Evolutionary conservation across 139 green algal genomes (phyloP).

Genomic region (Dunaliella primolecta): DNA sequence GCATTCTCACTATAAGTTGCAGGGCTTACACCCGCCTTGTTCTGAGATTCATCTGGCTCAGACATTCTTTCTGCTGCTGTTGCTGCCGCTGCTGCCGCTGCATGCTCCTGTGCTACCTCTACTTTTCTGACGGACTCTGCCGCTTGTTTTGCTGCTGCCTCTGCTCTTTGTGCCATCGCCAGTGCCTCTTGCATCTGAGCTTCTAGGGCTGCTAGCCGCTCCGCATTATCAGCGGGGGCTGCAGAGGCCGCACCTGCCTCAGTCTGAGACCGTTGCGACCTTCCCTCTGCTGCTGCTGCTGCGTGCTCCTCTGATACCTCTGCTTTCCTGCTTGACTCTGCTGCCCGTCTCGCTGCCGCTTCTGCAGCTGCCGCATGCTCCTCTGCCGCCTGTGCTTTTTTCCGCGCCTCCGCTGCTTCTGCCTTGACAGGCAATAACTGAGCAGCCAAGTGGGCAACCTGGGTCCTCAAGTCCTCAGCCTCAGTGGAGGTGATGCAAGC

Average conservation of each 20-base stretch:
- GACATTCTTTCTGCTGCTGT: neutral
- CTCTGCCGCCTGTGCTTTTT: neutral
- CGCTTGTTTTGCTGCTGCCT: neutral
- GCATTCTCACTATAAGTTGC: no score
- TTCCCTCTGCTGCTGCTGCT: neutral
- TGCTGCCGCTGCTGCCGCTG: neutral
- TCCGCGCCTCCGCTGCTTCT: neutral
- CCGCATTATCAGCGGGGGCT: no score
- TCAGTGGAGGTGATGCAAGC: no score
- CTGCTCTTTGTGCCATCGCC: neutral
- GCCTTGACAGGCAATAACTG: neutral
- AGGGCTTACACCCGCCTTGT: no score
- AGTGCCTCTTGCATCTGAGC: no score
- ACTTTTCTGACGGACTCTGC: neutral
- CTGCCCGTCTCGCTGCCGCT: neutral
- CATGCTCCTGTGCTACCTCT: neutral
- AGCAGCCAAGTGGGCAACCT: neutral
- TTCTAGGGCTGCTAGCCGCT: no score
- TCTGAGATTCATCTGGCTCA: no score
- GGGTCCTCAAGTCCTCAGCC: neutral
- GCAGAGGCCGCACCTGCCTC: no score
- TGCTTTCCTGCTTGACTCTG: neutral
- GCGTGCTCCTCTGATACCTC: neutral
- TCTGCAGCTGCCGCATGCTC: neutral
- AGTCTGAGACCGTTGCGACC: no score